A percentile compares a stretch with the other conserved stretches of the same genome.
Evolutionary conservation across 371 early-diverging fungal species (phyloP).

Genomic region (Smittium mucronatum): DNA sequence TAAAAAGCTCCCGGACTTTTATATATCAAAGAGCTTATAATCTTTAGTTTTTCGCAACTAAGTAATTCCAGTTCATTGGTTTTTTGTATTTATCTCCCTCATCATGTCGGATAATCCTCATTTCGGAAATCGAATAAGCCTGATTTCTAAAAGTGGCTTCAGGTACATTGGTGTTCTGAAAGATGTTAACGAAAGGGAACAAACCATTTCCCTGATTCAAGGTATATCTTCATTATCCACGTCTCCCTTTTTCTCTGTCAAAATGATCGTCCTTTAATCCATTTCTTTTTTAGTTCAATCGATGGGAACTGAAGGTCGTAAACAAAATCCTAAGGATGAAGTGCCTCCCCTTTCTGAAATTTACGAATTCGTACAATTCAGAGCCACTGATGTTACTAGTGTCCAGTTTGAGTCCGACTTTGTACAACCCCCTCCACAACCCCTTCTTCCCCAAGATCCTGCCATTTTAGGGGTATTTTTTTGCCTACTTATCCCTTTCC

Average conservation of each 20-base stretch:
- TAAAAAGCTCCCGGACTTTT: not conserved
- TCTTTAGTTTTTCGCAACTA: not conserved
- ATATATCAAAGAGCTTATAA: not conserved
- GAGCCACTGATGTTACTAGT: constrained; percentile 86
- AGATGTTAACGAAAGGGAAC: constrained; percentile 73
- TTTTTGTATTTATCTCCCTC: too few relatives aligned
- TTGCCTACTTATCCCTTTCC: not conserved
- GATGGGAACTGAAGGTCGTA: constrained; percentile 73
- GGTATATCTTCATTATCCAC: not conserved
- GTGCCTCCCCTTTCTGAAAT: constrained; percentile 68
- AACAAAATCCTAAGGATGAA: constrained; percentile 64
- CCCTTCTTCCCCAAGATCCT: constrained; percentile 67
- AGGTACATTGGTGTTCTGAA: constrained; percentile 84
- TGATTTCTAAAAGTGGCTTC: constrained; percentile 81
- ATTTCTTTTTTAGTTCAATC: constrained; percentile 43
- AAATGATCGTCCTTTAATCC: too few relatives aligned
- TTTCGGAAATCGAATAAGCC: constrained; percentile 35
- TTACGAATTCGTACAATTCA: constrained; percentile 82
- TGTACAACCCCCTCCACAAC: constrained; percentile 39
- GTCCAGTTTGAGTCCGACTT: constrained; percentile 68
- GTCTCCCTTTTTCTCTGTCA: too few relatives aligned
- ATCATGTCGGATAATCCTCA: constrained; percentile 14
- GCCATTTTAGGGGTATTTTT: constrained; percentile 66
- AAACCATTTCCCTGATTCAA: constrained; percentile 81
- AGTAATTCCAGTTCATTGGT: not conserved